Conservation (phyloP, 2,329 filamentous ascomycete species). For the Botrytis medusae region DNA sequence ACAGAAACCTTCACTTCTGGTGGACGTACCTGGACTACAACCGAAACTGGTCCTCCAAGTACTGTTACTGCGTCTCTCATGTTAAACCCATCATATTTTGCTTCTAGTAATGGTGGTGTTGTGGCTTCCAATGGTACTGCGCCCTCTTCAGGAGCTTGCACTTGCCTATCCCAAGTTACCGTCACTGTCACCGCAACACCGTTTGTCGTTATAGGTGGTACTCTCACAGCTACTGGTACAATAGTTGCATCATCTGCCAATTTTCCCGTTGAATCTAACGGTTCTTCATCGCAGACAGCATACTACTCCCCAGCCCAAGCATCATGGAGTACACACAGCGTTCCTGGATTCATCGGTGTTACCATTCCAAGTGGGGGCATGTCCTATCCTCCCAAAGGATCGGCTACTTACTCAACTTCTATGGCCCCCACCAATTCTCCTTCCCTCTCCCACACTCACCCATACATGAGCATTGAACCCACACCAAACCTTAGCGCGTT, state of each 20-base stretch:
- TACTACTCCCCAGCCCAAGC: neutral
- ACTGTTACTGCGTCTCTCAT: constrained; percentile 16
- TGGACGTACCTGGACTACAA: constrained; percentile 15
- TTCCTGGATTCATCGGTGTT: constrained; percentile 7
- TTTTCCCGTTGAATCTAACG: neutral
- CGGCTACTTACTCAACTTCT: neutral
- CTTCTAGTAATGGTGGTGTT: neutral
- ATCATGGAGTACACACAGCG: neutral
- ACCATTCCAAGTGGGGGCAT: neutral
- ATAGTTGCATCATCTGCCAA: neutral
- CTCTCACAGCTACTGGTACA: neutral
- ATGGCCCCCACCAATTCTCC: no score
- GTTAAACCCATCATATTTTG: constrained; percentile 1
- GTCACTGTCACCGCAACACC: constrained; percentile 15
- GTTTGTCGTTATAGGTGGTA: neutral
- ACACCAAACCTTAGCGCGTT: neutral
- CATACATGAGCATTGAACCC: neutral
- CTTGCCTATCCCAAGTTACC: neutral
- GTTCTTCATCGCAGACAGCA: neutral
- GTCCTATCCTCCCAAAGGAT: neutral
- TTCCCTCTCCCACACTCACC: neutral
- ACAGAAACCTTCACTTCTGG: constrained; percentile 17
- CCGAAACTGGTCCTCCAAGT: constrained; percentile 8
- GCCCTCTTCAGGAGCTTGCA: neutral
- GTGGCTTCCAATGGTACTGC: neutral